Percentiles rank a stretch among this genome's conserved stretches.
Evolutionary conservation across 148 eudicot species (phyloP).

Genomic region (Beta vulgaris): DNA sequence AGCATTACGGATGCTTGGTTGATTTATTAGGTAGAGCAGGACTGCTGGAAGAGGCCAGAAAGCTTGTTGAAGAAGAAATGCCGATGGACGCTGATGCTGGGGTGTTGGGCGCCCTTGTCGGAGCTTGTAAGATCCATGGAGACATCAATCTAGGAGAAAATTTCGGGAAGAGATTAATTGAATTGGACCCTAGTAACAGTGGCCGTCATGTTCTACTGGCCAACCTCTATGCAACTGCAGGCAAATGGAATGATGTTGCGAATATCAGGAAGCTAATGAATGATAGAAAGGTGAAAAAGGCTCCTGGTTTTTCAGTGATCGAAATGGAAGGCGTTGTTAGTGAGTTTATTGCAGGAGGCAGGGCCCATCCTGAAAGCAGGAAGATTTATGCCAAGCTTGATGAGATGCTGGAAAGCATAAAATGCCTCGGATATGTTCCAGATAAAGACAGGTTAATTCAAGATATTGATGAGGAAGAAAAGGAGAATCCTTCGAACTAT

Average conservation of each 20-base stretch:
- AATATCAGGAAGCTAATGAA: constrained; percentile 57
- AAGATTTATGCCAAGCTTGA: constrained; percentile 52
- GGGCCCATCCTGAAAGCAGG: constrained; percentile 47
- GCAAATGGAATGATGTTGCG: constrained; percentile 69
- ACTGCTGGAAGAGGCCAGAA: constrained; percentile 51
- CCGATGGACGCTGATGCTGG: constrained; percentile 60
- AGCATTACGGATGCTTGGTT: constrained; percentile 75
- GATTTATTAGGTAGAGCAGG: constrained; percentile 72
- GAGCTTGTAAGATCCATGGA: constrained; percentile 69
- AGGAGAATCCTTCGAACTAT: constrained; percentile 44
- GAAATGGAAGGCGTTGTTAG: constrained; percentile 49
- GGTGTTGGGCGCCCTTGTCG: constrained; percentile 64
- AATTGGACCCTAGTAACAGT: constrained; percentile 59
- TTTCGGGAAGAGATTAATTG: constrained; percentile 52
- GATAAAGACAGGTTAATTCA: constrained; percentile 38
- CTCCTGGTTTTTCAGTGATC: constrained; percentile 47
- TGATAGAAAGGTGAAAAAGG: constrained; percentile 60
- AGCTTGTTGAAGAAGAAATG: constrained; percentile 51
- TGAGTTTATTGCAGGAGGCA: constrained; percentile 64
- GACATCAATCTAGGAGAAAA: constrained; percentile 51
- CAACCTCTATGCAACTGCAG: constrained; percentile 56
- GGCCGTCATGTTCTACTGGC: constrained; percentile 68
- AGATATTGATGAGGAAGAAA: constrained; percentile 56
- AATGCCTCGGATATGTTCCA: constrained; percentile 46
- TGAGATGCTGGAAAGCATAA: constrained; percentile 47